Evolutionary conservation across 73 alveolate genomes (phyloP).

Genomic region (Paramecium sonneborni): DNA sequence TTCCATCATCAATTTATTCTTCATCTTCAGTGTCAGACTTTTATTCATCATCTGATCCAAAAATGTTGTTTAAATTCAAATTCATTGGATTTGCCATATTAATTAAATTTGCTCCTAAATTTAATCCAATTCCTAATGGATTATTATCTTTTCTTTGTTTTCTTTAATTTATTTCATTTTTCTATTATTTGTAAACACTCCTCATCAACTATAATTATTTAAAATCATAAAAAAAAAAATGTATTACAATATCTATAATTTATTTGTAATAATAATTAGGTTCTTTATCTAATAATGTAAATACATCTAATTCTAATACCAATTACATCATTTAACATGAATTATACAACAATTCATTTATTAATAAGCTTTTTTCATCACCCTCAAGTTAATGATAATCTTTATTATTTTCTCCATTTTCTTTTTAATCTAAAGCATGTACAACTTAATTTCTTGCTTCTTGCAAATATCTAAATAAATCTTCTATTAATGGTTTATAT

Average conservation of each 20-base stretch:
- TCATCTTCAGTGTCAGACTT: conserved; percentile 44
- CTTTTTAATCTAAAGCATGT: not conserved
- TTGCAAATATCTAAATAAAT: conserved; percentile 2
- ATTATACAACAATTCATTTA: conserved; percentile 43
- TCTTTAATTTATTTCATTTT: not conserved
- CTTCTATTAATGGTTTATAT: conserved; percentile 43
- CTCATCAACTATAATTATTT: not conserved
- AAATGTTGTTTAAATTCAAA: not conserved
- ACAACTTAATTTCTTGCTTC: not conserved
- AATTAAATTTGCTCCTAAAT: not conserved
- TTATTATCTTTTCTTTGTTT: conserved; percentile 8
- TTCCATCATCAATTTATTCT: conserved; percentile 25
- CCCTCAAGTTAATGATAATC: conserved; percentile 1
- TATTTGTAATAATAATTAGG: not conserved
- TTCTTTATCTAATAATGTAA: not conserved
- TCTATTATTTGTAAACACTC: conserved; percentile 1
- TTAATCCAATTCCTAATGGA: conserved; percentile 23
- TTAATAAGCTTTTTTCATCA: not conserved
- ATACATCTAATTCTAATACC: conserved; percentile 13
- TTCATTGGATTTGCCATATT: conserved; percentile 7
- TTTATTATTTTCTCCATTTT: conserved; percentile 24
- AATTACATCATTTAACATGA: conserved; percentile 8
- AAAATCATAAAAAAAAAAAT: conserved; percentile 40
- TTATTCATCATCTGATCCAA: conserved; percentile 32
- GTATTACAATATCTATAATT: conserved; percentile 4